A percentile compares a stretch with the other conserved stretches of the same genome.
Conservation (phyloP, 495 filamentous ascomycete genomes). For the Poronia punctata region DNA sequence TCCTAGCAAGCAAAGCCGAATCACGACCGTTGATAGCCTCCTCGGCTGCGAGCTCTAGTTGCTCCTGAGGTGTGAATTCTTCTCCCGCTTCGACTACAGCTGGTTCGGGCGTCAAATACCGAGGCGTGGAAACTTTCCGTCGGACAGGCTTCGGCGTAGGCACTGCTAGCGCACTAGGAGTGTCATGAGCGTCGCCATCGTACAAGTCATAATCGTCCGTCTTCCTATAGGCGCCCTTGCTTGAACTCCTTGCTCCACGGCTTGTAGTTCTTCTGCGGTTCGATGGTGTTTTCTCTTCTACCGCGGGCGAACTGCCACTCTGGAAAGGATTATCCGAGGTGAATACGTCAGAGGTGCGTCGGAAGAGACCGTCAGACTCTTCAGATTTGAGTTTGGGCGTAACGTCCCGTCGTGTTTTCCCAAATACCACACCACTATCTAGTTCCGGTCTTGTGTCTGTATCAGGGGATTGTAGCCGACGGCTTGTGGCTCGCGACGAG, state of each 20-base stretch:
- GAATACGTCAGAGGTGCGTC: conserved; percentile 53
- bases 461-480: conserved; percentile 39
- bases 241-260: conserved; percentile 19
- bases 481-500: conserved; percentile 40
- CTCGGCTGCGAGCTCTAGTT: conserved; percentile 64
- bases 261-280: conserved; percentile 33
- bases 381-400: conserved; percentile 42
- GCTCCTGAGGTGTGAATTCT: conserved; percentile 90
- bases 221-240: conserved; percentile 24
- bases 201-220: conserved; percentile 26
- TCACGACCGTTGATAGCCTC: conserved; percentile 36
- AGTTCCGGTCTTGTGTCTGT: conserved; percentile 44
- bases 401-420: conserved; percentile 19
- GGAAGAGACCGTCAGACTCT: conserved; percentile 36
- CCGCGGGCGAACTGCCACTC: conserved; percentile 53
- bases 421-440: conserved; percentile 22
- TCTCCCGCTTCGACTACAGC: conserved; percentile 59
- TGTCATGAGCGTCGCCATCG: conserved; percentile 14
- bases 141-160: conserved; percentile 16
- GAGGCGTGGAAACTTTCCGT: conserved; percentile 18
- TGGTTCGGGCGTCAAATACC: conserved; percentile 5
- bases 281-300: conserved; percentile 32
- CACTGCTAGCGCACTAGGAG: conserved; percentile 44
- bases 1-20: conserved; percentile 18
- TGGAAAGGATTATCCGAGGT: conserved; percentile 92